Evolutionary conservation across 352 stramenopile species (phyloP).

Genomic region (Globisporangium barbulae): DNA sequence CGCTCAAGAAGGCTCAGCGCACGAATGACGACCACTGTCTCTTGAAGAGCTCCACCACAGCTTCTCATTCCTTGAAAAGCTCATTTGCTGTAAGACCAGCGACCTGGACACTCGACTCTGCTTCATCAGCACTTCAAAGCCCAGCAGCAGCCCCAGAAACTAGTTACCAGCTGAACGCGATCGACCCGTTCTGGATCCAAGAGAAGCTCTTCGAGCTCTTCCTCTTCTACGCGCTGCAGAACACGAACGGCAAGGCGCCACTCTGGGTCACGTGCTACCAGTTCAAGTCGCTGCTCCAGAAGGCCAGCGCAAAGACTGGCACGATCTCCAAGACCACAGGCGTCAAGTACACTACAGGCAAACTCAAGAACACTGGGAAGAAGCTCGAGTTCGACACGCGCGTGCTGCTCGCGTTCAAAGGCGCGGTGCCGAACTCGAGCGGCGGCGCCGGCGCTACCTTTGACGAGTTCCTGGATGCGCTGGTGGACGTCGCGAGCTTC

Average conservation of each 20-base stretch:
- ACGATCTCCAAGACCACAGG: neutral
- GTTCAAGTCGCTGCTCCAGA: constrained; percentile 60
- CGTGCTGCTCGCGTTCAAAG: constrained; percentile 33
- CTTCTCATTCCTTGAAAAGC: neutral
- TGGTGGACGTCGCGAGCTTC: constrained; percentile 45
- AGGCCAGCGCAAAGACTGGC: constrained; percentile 18
- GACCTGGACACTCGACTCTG: neutral
- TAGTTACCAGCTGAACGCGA: neutral
- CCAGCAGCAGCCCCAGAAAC: neutral
- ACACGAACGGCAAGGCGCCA: constrained; percentile 31
- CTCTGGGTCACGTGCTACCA: constrained; percentile 57
- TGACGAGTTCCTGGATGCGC: constrained; percentile 56
- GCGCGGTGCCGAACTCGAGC: constrained; percentile 20
- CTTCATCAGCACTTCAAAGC: neutral
- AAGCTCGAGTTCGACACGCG: constrained; percentile 50
- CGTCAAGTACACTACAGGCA: too few species aligned
- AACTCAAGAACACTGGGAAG: constrained; percentile 10
- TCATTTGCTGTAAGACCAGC: neutral
- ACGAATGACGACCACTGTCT: neutral
- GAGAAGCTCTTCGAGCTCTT: constrained; percentile 69
- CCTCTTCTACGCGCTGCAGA: constrained; percentile 52
- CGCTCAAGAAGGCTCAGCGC: constrained; percentile 13
- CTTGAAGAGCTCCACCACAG: neutral
- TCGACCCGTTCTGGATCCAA: constrained; percentile 53
- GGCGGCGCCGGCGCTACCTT: constrained; percentile 34